Percentiles rank a stretch among this genome's conserved stretches.
Conservation (phyloP, 371 early-diverging fungal genomes). For the Thermomucor indicae-seudaticae region DNA sequence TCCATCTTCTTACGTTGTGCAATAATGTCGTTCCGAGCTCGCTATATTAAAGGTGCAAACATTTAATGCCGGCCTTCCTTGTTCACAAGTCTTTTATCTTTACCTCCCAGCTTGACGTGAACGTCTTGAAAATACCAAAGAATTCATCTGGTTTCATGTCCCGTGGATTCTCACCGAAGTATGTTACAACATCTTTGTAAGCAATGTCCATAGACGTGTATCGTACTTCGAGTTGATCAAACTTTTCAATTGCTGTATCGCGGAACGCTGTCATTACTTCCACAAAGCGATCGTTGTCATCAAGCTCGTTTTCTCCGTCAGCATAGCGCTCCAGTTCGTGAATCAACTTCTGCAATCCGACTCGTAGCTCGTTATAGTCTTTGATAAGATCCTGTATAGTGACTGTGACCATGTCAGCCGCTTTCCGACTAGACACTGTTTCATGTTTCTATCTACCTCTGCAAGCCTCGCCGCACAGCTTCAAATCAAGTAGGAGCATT, state of each 20-base stretch:
- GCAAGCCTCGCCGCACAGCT: constrained; percentile 71
- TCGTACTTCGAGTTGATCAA: constrained; percentile 46
- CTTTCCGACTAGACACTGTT: neutral
- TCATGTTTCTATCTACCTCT: constrained; percentile 49
- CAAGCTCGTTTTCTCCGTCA: constrained; percentile 19
- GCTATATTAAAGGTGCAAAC: constrained; percentile 8
- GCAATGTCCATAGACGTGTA: constrained; percentile 60
- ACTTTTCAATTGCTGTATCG: constrained; percentile 40
- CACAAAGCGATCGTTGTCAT: constrained; percentile 35
- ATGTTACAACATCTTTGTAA: constrained; percentile 66
- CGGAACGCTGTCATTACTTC: constrained; percentile 48
- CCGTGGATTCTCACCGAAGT: constrained; percentile 81
- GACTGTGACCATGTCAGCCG: constrained; percentile 21
- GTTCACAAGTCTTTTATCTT: neutral
- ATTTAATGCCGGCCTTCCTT: neutral
- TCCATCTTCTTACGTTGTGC: constrained; percentile 27
- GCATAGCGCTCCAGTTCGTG: constrained; percentile 45
- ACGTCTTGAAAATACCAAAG: constrained; percentile 83
- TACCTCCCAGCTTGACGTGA: constrained; percentile 67
- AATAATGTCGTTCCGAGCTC: constrained; percentile 34
- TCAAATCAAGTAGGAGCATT: constrained; percentile 61
- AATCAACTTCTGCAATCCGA: constrained; percentile 49
- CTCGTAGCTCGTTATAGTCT: constrained; percentile 58
- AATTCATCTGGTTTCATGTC: constrained; percentile 86
- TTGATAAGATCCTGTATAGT: constrained; percentile 54